A percentile compares a stretch with the other conserved stretches of the same genome.
phyloP scores from a whole-genome alignment of 441 rosid species.

The Cnidoscolus chayamansa region DNA sequence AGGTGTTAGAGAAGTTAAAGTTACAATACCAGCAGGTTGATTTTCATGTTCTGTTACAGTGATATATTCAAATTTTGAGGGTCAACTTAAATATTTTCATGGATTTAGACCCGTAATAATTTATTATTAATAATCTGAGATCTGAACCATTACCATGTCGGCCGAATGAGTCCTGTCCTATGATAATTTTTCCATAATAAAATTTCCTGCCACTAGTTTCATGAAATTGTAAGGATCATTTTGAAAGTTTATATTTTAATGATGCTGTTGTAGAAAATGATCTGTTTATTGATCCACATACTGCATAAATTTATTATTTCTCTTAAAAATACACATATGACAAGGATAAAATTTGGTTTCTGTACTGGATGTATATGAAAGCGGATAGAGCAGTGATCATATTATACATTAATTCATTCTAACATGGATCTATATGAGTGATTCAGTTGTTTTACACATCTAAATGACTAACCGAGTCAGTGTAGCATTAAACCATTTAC shows the following conservation, averaged over 20 bases:
- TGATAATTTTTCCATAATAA: background rate
- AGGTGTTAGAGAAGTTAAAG: conserved; percentile 67
- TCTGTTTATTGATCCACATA: background rate
- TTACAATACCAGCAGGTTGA: conserved; percentile 81
- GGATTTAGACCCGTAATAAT: background rate
- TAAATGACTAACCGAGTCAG: background rate
- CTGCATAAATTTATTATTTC: background rate
- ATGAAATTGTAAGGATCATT: background rate
- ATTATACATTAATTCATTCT: too few species aligned
- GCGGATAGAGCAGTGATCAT: background rate
- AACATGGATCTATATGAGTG: too few species aligned
- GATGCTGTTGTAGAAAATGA: background rate
- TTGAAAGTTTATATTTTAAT: background rate
- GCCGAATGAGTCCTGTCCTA: conserved; percentile 1
- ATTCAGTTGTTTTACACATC: background rate
- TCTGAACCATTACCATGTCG: background rate
- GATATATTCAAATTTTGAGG: conserved; percentile 10
- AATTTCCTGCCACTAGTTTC: background rate
- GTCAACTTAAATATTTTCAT: background rate
- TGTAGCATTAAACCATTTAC: too few species aligned
- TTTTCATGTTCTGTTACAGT: conserved; percentile 22
- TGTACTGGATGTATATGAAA: background rate
- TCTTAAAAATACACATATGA: background rate
- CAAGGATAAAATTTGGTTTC: background rate
- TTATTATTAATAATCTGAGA: background rate